These are phyloP conservation scores for Albugo laibachii DNA, from an alignment of 352 stramenopile species.

Conservation along the genomic window DNA sequence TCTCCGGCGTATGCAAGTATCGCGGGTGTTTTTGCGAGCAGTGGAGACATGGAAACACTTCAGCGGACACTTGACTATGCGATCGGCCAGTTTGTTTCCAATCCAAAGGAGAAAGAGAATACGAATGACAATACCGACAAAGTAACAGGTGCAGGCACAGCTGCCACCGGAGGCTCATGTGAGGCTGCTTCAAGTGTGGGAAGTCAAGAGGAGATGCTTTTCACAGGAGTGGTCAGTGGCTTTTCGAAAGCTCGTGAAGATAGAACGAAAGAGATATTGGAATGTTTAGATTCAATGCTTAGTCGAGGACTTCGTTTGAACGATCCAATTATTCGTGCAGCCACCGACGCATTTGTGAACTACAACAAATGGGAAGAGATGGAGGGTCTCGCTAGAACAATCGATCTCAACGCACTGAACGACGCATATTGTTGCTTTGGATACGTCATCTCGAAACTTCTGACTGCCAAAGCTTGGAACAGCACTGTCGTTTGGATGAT, in stretches of 20 bases:
- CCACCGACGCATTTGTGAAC: conserved; percentile 45
- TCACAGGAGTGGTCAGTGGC: conserved; percentile 61
- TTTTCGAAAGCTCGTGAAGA: conserved; percentile 55
- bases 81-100: conserved; percentile 5
- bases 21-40: conserved; percentile 57
- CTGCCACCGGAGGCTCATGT: not conserved
- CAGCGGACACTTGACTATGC: conserved; percentile 38
- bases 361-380: conserved; percentile 40
- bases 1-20: conserved; percentile 65
- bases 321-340: conserved; percentile 55
- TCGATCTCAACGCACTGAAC: conserved; percentile 26
- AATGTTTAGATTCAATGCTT: conserved; percentile 35
- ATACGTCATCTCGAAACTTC: conserved; percentile 59
- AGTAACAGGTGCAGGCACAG: not conserved
- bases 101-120: conserved; percentile 7
- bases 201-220: conserved; percentile 32
- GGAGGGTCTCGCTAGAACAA: conserved; percentile 17
- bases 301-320: conserved; percentile 28
- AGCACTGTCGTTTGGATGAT: conserved; percentile 36
- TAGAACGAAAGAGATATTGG: conserved; percentile 37
- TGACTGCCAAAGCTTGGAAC: conserved; percentile 31
- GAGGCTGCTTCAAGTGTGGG: not conserved
- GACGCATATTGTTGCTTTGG: conserved; percentile 42
- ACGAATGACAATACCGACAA: conserved; percentile 14
- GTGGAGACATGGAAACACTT: conserved; percentile 44